Conservation (phyloP, 495 filamentous ascomycete species). For the Sordaria brevicollis region DNA sequence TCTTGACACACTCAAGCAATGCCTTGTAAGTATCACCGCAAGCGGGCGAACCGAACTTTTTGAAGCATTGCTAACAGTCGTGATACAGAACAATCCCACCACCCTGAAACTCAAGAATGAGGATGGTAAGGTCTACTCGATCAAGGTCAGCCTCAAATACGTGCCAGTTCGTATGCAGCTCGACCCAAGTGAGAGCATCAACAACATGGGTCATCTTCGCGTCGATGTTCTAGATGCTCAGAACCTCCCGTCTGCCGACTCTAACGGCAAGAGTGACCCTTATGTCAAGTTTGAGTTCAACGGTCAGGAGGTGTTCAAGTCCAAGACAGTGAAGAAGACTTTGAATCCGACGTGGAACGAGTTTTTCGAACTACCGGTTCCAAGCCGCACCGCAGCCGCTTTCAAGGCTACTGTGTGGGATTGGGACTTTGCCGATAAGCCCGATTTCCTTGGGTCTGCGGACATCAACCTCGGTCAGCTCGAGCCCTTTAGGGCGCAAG, state of each 20-base stretch:
- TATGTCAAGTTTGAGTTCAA: constrained; percentile 91
- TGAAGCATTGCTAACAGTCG: constrained; percentile 4
- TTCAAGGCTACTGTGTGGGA: constrained; percentile 82
- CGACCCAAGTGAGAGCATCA: constrained; percentile 91
- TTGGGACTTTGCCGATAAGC: constrained; percentile 89
- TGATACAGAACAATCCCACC: constrained; percentile 70
- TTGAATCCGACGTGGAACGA: constrained; percentile 94
- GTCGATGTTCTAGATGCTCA: constrained; percentile 84
- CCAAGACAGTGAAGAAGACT: constrained; percentile 92
- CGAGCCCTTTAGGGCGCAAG: constrained; percentile 73
- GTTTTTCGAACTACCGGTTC: constrained; percentile 73
- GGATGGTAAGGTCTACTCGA: constrained; percentile 63
- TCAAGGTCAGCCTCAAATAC: constrained; percentile 88
- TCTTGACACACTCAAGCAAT: constrained; percentile 73
- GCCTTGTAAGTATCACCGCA: constrained; percentile 48
- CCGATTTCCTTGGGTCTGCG: constrained; percentile 70
- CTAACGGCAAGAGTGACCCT: constrained; percentile 93
- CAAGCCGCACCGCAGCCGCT: constrained; percentile 73
- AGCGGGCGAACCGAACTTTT: background rate
- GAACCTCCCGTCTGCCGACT: constrained; percentile 82
- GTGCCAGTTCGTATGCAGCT: constrained; percentile 89
- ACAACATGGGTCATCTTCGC: constrained; percentile 90
- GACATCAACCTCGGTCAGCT: constrained; percentile 70
- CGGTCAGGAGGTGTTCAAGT: constrained; percentile 81
- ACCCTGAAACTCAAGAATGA: constrained; percentile 64